Evolutionary conservation across 768 basidiomycete species (phyloP).

Genomic region (Tylopilus plumbeoviolaceoides): DNA sequence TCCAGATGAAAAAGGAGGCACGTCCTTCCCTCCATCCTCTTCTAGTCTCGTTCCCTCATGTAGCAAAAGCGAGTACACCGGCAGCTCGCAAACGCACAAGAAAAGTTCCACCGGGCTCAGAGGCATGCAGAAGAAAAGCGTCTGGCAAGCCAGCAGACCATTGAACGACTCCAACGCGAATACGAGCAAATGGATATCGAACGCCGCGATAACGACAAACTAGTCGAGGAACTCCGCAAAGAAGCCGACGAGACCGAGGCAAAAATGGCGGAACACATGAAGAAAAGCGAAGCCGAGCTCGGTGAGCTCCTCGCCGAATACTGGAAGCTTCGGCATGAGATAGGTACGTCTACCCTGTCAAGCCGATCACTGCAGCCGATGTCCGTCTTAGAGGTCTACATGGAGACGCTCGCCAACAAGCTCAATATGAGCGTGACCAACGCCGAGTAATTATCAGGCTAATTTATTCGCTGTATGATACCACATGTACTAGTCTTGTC

Average conservation of each 20-base stretch:
- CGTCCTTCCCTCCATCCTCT: slow-evolving; percentile 6
- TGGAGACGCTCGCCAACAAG: slow-evolving; percentile 83
- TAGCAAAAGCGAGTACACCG: slow-evolving; percentile 65
- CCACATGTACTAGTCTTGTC: slow-evolving; percentile 12
- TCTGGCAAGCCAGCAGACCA: slow-evolving; percentile 62
- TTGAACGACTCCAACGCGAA: slow-evolving; percentile 72
- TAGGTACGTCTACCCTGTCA: slow-evolving; percentile 43
- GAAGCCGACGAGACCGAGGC: slow-evolving; percentile 66
- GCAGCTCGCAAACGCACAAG: slow-evolving; percentile 75
- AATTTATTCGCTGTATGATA: slow-evolving; percentile 21
- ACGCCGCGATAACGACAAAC: slow-evolving; percentile 72
- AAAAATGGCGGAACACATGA: slow-evolving; percentile 76
- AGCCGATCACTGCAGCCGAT: background rate
- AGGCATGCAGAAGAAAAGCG: slow-evolving; percentile 79
- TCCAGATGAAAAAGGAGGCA: slow-evolving; percentile 67
- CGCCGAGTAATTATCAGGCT: slow-evolving; percentile 17
- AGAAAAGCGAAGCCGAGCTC: slow-evolving; percentile 72
- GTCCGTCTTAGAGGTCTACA: slow-evolving; percentile 61
- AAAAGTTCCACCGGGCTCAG: slow-evolving; percentile 78
- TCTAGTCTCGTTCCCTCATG: background rate
- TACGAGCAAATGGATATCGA: slow-evolving; percentile 77
- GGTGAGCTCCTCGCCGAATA: slow-evolving; percentile 80
- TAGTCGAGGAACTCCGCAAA: slow-evolving; percentile 69
- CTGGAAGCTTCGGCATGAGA: slow-evolving; percentile 73
- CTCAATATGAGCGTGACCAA: slow-evolving; percentile 52